These are phyloP conservation scores for Tulasnella sp. DNA, from an alignment of 768 basidiomycete species.

Conservation along the genomic window DNA sequence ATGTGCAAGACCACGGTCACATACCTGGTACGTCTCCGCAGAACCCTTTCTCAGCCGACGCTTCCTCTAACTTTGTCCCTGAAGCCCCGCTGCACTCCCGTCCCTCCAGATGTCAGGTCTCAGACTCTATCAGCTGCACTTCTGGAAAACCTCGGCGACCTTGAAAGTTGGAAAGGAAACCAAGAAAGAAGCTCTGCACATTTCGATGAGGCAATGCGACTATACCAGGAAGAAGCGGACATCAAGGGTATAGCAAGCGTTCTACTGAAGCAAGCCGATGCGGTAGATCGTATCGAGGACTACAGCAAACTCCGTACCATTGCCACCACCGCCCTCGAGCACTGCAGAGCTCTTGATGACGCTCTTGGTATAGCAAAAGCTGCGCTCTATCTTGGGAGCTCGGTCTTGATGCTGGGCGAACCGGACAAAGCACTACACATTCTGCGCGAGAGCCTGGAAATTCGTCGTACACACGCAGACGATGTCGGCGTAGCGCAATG, in stretches of 20 bases:
- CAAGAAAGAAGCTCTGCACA: neutral
- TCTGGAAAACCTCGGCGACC: neutral
- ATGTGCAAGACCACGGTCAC: neutral
- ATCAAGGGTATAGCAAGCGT: neutral
- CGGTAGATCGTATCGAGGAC: neutral
- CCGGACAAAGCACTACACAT: neutral
- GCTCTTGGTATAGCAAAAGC: neutral
- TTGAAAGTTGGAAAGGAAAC: constrained; percentile 2
- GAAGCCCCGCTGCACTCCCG: neutral
- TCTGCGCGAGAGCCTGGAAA: neutral
- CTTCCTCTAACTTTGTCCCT: neutral
- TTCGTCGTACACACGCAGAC: neutral
- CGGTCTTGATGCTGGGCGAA: neutral
- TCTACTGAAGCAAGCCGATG: neutral
- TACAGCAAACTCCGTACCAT: neutral
- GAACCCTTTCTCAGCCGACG: neutral
- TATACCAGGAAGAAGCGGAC: neutral
- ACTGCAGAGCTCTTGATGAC: neutral
- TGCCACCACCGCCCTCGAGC: neutral
- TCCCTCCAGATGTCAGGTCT: too few species aligned
- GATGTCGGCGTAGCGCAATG: neutral
- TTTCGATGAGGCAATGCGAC: neutral
- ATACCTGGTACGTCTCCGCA: neutral
- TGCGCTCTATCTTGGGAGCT: neutral
- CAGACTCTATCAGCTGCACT: neutral